A percentile compares a stretch with the other conserved stretches of the same genome.
Conservation (phyloP, 2,329 filamentous ascomycete genomes). For the Aspergillus versicolor region DNA sequence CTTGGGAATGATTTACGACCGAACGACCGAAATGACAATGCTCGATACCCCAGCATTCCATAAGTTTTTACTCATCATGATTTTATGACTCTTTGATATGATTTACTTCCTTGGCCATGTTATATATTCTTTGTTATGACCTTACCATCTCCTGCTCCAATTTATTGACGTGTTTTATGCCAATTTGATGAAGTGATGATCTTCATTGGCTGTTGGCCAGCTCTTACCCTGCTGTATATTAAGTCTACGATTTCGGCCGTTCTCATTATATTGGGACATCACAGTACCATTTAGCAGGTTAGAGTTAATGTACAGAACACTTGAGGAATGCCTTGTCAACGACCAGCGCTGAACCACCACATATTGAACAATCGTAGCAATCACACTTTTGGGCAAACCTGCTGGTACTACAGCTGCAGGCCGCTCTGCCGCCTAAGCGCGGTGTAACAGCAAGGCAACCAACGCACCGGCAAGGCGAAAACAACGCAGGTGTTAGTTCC, state of each 20-base stretch:
- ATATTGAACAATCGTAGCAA: background rate
- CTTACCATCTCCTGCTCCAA: slow-evolving; percentile 1
- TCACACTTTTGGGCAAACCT: background rate
- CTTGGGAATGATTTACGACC: slow-evolving; percentile 52
- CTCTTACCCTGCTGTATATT: background rate
- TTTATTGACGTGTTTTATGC: slow-evolving; percentile 6
- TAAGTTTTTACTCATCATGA: slow-evolving; percentile 5
- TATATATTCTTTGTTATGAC: slow-evolving; percentile 4
- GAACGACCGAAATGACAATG: slow-evolving; percentile 7
- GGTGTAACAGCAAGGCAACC: background rate
- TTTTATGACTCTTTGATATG: slow-evolving; percentile 6
- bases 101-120: background rate
- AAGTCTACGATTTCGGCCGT: background rate
- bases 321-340: slow-evolving; percentile 5
- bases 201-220: background rate
- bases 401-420: background rate
- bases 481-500: background rate
- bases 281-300: background rate
- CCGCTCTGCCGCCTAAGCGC: background rate
- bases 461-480: background rate
- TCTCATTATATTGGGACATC: background rate
- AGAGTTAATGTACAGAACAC: slow-evolving; percentile 2
- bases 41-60: slow-evolving; percentile 17
- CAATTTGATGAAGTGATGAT: slow-evolving; percentile 13
- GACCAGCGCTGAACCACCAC: background rate